Conservation (phyloP, 2,329 filamentous ascomycete species). For the Emericellopsis cladophorae region DNA sequence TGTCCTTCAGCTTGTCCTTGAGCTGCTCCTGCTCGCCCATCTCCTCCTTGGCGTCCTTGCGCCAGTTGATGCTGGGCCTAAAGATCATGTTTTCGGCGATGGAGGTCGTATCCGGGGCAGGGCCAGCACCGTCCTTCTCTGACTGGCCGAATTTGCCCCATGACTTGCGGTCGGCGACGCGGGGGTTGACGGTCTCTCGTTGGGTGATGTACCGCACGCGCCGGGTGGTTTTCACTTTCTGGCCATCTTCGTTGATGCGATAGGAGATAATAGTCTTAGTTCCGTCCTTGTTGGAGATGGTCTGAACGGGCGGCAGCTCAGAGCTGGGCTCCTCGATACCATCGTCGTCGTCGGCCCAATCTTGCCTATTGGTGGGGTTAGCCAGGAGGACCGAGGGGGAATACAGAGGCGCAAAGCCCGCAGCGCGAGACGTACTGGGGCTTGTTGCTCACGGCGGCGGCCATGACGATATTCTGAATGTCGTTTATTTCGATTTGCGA, state of each 20-base stretch:
- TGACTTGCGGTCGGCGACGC: conserved; percentile 84
- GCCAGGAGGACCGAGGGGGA: conserved; percentile 7
- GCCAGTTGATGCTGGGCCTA: conserved; percentile 87
- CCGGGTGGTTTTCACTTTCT: conserved; percentile 95
- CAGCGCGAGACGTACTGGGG: conserved; percentile 20
- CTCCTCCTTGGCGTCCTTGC: conserved; percentile 75
- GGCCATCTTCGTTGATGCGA: conserved; percentile 81
- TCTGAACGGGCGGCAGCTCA: conserved; percentile 72
- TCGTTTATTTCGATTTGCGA: conserved; percentile 2
- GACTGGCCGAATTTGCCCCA: conserved; percentile 91
- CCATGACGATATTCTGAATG: conserved; percentile 17
- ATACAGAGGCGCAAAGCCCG: not conserved
- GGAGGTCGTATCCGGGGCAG: conserved; percentile 78
- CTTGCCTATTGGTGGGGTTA: conserved; percentile 38
- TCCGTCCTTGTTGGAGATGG: conserved; percentile 95
- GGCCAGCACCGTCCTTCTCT: conserved; percentile 72
- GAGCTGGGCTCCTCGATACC: conserved; percentile 68
- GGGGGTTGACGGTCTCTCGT: conserved; percentile 90
- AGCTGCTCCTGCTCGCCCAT: conserved; percentile 60
- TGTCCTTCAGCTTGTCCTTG: conserved; percentile 85
- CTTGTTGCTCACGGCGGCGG: conserved; percentile 24
- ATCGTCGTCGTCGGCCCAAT: conserved; percentile 96
- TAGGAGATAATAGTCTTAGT: conserved; percentile 92
- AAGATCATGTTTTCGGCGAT: conserved; percentile 98
- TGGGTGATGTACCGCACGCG: conserved; percentile 86